phyloP scores from a whole-genome alignment of 108 stramenopile genomes.

The Cylindrotheca closterium region DNA sequence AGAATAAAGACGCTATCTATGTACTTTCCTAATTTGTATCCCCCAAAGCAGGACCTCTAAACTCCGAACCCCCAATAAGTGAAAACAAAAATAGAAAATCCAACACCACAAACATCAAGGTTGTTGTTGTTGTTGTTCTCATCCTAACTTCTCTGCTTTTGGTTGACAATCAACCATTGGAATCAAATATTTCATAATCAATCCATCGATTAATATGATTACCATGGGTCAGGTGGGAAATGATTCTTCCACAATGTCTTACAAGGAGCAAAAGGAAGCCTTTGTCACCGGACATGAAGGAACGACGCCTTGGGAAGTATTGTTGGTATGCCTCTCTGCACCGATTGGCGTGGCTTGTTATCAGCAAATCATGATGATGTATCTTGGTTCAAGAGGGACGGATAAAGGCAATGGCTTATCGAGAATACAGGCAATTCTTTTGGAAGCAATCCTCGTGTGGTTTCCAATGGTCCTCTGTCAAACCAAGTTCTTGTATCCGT shows the following conservation, averaged over 20 bases:
- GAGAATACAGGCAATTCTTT: conserved; percentile 23
- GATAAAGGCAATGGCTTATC: not conserved
- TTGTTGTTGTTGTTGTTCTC: too few relatives aligned
- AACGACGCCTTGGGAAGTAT: conserved; percentile 56
- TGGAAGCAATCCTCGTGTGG: conserved; percentile 52
- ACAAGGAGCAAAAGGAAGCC: conserved; percentile 61
- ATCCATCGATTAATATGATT: too few relatives aligned
- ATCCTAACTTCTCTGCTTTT: too few relatives aligned
- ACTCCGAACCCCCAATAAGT: too few relatives aligned
- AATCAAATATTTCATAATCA: too few relatives aligned
- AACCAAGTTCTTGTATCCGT: conserved; percentile 48
- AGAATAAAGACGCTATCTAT: too few relatives aligned
- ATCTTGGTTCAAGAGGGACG: conserved; percentile 5
- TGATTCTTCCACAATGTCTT: not conserved
- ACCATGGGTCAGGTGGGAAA: not conserved
- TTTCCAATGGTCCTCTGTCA: conserved; percentile 76
- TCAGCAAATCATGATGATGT: conserved; percentile 14
- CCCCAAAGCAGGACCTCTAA: too few relatives aligned
- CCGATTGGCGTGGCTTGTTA: conserved; percentile 57
- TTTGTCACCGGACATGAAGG: conserved; percentile 85
- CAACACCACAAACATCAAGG: too few relatives aligned
- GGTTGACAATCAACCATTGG: too few relatives aligned
- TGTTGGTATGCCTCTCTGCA: conserved; percentile 59
- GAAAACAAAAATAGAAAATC: too few relatives aligned
- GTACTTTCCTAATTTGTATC: too few relatives aligned